Evolutionary conservation across 352 stramenopile species (phyloP), one percentile per base, ranked within the genome.

Genomic region (Phytophthora rubi): DNA sequence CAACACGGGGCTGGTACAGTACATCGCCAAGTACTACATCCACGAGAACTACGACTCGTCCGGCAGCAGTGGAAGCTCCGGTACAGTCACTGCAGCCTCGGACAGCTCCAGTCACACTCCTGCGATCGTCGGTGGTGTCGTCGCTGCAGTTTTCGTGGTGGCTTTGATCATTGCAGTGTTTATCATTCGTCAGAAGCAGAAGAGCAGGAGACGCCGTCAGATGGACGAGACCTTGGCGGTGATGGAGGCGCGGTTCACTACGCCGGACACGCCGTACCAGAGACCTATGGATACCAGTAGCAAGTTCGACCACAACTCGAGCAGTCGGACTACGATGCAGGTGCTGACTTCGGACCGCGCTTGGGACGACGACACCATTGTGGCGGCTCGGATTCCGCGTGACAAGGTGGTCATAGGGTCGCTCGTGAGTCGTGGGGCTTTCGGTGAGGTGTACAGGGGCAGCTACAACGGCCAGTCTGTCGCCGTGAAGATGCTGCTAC

Each of bases 331-430:
- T 4, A 65, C 55, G 5, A n/a, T 59, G 18, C 64, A 51, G 30
- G 51, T 33, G 1, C 62, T 59, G 2, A 64, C 44, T 10, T 59
- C 49, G n/a, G 58, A 61, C 59, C 64, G 58, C 53, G 33, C 64
- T 49, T 72, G 65, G 65, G 65, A 72, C 33, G 65, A 72, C 28
- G 65, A 72, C 13, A 62, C 35, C 15, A 72, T 72, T 18, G 51
- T 68, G 10, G 65, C 64, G 47, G 61, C 61, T 37, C 56, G 62
- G 42, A 52, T 69, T 33, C 62, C 62, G 16, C 53, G 62, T 23
- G 62, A 69, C 23, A 69, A 69, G 45, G 62, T 69, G 32, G 39
- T 58, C 6, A 47, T 58, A 8, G 53, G 45, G 42, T 6, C 23
- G 12, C 47, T 63, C 15, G 21, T 69, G 10, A 69, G 44, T 58